Base-by-base conservation (phyloP, 768 basidiomycete species). In the Mycena galericulata region DNA sequence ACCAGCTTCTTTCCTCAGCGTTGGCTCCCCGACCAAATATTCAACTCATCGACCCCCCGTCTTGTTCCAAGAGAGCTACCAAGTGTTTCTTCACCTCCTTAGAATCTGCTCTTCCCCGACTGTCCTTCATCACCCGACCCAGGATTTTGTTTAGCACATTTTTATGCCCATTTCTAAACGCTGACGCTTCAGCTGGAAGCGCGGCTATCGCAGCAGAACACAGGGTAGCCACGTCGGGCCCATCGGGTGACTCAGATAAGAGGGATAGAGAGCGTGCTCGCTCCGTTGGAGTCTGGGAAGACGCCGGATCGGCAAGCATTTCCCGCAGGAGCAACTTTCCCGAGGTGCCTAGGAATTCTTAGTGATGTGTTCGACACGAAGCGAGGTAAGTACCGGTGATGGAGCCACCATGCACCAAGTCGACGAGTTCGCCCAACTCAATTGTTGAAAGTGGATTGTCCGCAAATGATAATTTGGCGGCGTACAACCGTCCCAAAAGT, bases 81-180 rank as follows among this genome's bases (percentile, higher is more conserved):
- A 53, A 32, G 50, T 20, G n/a, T 32, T 18, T 32, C 50, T 53
- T 34, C 8, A 53, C 50, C 34, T 34, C 50, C 34, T 53, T 34
- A 29, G 30, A 53, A 32, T 53, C 30, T 53, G 29, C 30, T 32
- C 30, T 53, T 53, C 30, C 50, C 32, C 50, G 32, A 53, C 30
- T 53, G 46, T 86, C 77, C 77, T 89, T 91, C 94, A 98, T 96
- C 32, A 97, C 93, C 72, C 87, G 84, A 0, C 96, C 96, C 1
- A 97, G 84, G 46, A 98, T 84, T 68, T 91, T 90, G 81, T 93
- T 93, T 45, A 96, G 71, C 10, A 94, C 94, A 66, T 90, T 92
- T 26, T 79, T 79, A 57, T 92, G 91, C 0, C 96, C 96, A 30
- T 81, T 81, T n/a, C 86, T 86, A 43, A 92, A 85, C 24, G 88